These are phyloP conservation scores for Pochonia chlamydosporia DNA, from an alignment of 2,329 filamentous ascomycete species.

Conservation along the genomic window DNA sequence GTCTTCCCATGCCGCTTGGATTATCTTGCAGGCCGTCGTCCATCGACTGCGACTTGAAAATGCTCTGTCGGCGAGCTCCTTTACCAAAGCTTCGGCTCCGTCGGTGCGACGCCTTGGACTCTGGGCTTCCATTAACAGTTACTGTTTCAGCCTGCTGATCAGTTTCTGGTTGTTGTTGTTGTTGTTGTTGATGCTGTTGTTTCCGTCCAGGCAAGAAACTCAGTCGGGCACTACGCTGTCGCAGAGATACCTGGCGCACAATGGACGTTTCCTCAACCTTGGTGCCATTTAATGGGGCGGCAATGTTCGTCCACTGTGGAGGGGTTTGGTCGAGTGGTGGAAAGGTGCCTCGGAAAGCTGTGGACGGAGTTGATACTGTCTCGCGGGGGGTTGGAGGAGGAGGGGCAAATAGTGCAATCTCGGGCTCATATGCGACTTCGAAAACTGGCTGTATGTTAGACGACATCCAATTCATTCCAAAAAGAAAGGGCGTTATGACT, in stretches of 20 bases:
- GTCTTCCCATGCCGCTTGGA: slow-evolving; percentile 8
- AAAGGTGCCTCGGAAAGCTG: slow-evolving; percentile 45
- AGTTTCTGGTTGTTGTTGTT: slow-evolving; percentile 40
- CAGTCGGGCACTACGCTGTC: slow-evolving; percentile 47
- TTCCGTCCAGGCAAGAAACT: slow-evolving; percentile 50
- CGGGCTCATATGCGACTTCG: slow-evolving; percentile 56
- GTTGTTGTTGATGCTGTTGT: slow-evolving; percentile 29
- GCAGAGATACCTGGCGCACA: slow-evolving; percentile 44
- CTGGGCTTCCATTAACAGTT: slow-evolving; percentile 22
- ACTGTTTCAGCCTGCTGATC: slow-evolving; percentile 23
- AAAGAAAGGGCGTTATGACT: slow-evolving; percentile 27
- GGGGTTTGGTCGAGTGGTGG: slow-evolving; percentile 27
- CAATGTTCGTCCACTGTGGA: slow-evolving; percentile 22
- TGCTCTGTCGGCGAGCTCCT: slow-evolving; percentile 29
- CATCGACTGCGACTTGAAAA: slow-evolving; percentile 36
- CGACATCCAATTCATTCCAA: not conserved
- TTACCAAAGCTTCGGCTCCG: slow-evolving; percentile 24
- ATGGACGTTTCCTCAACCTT: slow-evolving; percentile 44
- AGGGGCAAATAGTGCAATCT: slow-evolving; percentile 58
- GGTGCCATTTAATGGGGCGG: slow-evolving; percentile 26
- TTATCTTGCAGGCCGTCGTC: slow-evolving; percentile 19
- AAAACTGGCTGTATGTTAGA: slow-evolving; percentile 41
- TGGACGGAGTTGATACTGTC: slow-evolving; percentile 34
- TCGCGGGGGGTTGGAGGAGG: slow-evolving; percentile 34
- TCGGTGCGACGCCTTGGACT: slow-evolving; percentile 24